phyloP scores from a whole-genome alignment of 495 filamentous ascomycete genomes.

The Tuber indicum region DNA sequence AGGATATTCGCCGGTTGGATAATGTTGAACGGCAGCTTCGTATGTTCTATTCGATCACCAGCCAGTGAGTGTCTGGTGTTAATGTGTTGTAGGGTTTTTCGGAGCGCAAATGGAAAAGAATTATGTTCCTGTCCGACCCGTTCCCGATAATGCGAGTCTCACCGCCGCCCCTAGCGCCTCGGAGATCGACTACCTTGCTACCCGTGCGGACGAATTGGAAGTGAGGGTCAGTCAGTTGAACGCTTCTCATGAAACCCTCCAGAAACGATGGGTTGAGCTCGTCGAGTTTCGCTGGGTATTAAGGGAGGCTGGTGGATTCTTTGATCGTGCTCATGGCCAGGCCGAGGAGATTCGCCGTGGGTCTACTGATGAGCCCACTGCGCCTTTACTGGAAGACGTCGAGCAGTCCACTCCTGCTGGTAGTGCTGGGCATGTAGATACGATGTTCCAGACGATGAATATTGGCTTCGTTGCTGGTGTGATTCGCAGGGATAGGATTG shows the following conservation, averaged over 20 bases:
- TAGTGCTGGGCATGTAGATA: constrained; percentile 28
- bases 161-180: constrained; percentile 78
- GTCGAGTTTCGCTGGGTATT: constrained; percentile 98
- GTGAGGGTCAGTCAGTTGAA: constrained; percentile 84
- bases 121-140: constrained; percentile 69
- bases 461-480: constrained; percentile 99
- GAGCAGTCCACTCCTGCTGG: constrained; percentile 36
- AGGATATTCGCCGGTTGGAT: constrained; percentile 92
- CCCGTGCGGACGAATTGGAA: constrained; percentile 85
- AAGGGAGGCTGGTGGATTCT: constrained; percentile 90
- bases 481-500: constrained; percentile 85
- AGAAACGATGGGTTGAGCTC: constrained; percentile 92
- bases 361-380: constrained; percentile 69
- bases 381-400: constrained; percentile 41
- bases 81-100: constrained; percentile 66
- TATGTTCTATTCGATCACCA: constrained; percentile 47
- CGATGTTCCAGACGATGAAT: constrained; percentile 64
- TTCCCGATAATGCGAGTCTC: constrained; percentile 77
- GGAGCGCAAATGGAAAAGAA: constrained; percentile 90
- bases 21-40: constrained; percentile 97
- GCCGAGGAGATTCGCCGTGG: constrained; percentile 93
- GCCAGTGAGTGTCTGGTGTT: constrained; percentile 9
- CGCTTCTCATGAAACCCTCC: constrained; percentile 95
- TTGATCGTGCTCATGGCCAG: constrained; percentile 89
- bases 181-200: constrained; percentile 91